Evolutionary conservation across 2,329 filamentous ascomycete species (phyloP), one percentile per base, ranked within the genome.

Genomic region (Colletotrichum sp.): DNA sequence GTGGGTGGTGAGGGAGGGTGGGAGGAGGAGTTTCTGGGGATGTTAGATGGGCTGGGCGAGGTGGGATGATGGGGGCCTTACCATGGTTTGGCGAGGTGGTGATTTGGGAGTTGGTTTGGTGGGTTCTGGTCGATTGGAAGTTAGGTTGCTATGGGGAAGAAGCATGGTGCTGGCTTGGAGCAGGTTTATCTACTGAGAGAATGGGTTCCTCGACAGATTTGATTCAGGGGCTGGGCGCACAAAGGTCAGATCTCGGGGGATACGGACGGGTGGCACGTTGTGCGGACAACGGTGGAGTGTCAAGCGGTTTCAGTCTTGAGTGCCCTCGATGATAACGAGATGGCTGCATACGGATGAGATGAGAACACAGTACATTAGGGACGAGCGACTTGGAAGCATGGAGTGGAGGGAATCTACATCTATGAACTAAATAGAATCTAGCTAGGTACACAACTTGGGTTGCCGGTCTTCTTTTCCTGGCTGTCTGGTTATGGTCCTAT

Each of bases 301-400:
- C 11, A 52, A 52, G 11, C n/a, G 1, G 44, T 52, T 52, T 52
- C n/a, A 52, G 44, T 52, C n/a, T 22, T 52, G 44, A 3, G 44
- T 22, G n/a, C 11, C 44, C 44, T 52, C n/a, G 44, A 0, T 22
- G 2, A 6, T 52, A n/a, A 22, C 13, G 44, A 52, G 11, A 8
- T 52, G 44, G 11, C 44, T 52, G 44, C n/a, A 13, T 13, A 22
- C 44, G 39, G 5, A 6, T 49, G 9, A 49, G 39, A 12, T 49
- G 1, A n/a, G 39, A n/a, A 44, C 19, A n/a, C 19, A 0, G 0
- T 1, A n/a, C 39, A n/a, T 19, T 2, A 44, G 19, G 19, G 1
- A n/a, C 5, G 1, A 49, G 44, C 44, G n/a, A 22, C 3, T 52
- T 13, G 19, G 44, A 22, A 8, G n/a, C 6, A 8, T 52, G n/a